Percentiles rank a stretch among this genome's conserved stretches.
These are phyloP conservation scores for Garcia nutans DNA, from an alignment of 345 rosid genomes.

Conservation along the genomic window DNA sequence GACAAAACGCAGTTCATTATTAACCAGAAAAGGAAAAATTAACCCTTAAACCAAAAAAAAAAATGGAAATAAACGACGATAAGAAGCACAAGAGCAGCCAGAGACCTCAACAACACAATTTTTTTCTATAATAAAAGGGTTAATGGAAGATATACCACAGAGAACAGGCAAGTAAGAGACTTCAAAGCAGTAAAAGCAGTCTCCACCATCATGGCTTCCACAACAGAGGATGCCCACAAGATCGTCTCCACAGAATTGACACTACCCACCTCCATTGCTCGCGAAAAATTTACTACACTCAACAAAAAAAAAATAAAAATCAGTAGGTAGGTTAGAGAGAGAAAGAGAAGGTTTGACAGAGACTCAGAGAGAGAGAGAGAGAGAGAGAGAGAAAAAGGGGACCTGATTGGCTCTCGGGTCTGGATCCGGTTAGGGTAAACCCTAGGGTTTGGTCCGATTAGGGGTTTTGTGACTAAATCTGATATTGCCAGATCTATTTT, in stretches of 20 bases:
- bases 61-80: background rate
- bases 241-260: slow-evolving; percentile 31
- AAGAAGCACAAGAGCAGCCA: background rate
- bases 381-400: slow-evolving; percentile 14
- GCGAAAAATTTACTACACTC: background rate
- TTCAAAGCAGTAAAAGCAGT: slow-evolving; percentile 36
- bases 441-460: slow-evolving; percentile 38
- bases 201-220: slow-evolving; percentile 38
- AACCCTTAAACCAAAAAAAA: background rate
- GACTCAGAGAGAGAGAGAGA: background rate
- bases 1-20: background rate
- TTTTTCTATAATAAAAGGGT: background rate
- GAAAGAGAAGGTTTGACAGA: background rate
- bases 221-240: slow-evolving; percentile 31
- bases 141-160: slow-evolving; percentile 36
- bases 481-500: slow-evolving; percentile 18
- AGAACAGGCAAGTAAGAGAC: slow-evolving; percentile 49
- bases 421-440: slow-evolving; percentile 41
- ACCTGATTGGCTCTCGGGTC: slow-evolving; percentile 34
- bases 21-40: background rate
- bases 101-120: background rate
- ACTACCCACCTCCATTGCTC: slow-evolving; percentile 45
- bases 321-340: background rate
- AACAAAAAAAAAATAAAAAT: slow-evolving; percentile 3
- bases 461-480: slow-evolving; percentile 29